Conservation (phyloP, 2,329 filamentous ascomycete genomes). For the Penicillium crustosum region DNA sequence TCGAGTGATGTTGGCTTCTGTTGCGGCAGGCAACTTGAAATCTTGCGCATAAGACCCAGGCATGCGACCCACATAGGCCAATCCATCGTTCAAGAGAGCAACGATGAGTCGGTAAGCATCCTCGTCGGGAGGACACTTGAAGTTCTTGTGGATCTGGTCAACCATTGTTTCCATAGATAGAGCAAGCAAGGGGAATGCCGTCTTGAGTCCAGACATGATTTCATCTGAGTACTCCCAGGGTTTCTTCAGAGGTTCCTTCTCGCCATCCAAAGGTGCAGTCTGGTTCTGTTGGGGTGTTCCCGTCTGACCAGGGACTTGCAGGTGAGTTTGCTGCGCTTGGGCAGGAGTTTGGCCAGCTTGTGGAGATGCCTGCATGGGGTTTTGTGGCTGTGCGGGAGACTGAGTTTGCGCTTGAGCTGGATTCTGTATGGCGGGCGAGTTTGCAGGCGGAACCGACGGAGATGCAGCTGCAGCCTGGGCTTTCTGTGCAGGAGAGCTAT, state of each 20-base stretch:
- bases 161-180: slow-evolving; percentile 99
- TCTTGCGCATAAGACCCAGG: slow-evolving; percentile 85
- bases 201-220: slow-evolving; percentile 92
- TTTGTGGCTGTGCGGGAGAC: slow-evolving; percentile 26
- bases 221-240: slow-evolving; percentile 98
- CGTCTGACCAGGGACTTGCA: slow-evolving; percentile 33
- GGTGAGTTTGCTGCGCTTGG: slow-evolving; percentile 21
- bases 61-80: slow-evolving; percentile 87
- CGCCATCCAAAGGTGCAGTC: slow-evolving; percentile 25
- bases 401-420: slow-evolving; percentile 22
- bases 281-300: slow-evolving; percentile 22
- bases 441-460: slow-evolving; percentile 24
- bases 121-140: slow-evolving; percentile 97
- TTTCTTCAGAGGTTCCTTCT: slow-evolving; percentile 61
- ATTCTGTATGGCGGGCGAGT: slow-evolving; percentile 29
- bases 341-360: slow-evolving; percentile 24
- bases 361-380: slow-evolving; percentile 20
- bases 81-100: slow-evolving; percentile 90
- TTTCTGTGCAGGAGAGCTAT: slow-evolving; percentile 47
- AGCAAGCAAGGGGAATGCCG: slow-evolving; percentile 90
- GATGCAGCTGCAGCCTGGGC: slow-evolving; percentile 45
- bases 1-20: slow-evolving; percentile 92
- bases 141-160: slow-evolving; percentile 97
- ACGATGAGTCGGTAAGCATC: slow-evolving; percentile 97
- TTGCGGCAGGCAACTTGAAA: slow-evolving; percentile 83